phyloP scores from a whole-genome alignment of 208 protist species.

The Leishmania braziliensis region DNA sequence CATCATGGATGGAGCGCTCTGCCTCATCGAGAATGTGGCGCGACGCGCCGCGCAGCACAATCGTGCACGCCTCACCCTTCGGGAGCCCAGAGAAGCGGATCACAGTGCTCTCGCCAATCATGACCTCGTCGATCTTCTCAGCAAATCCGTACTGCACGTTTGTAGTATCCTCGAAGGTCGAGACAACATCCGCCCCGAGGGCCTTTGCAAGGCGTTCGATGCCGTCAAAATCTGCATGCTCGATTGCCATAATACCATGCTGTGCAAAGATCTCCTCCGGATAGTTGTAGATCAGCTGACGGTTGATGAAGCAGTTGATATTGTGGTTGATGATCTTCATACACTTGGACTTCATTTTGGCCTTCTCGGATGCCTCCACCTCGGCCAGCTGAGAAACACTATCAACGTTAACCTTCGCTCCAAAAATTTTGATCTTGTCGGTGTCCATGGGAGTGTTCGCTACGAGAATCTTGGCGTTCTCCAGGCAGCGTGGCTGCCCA shows the following conservation, averaged over 20 bases:
- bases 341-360: conserved; percentile 94
- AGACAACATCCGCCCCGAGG: conserved; percentile 98
- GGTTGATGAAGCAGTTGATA: conserved; percentile 99
- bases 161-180: conserved; percentile 98
- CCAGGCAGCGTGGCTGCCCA: conserved; percentile 96
- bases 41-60: conserved; percentile 99
- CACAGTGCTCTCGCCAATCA: conserved; percentile 98
- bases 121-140: conserved; percentile 98
- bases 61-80: conserved; percentile 97
- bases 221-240: conserved; percentile 99
- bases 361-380: conserved; percentile 99
- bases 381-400: conserved; percentile 95
- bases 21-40: conserved; percentile 99
- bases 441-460: conserved; percentile 99
- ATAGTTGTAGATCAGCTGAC: conserved; percentile 99
- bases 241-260: conserved; percentile 97
- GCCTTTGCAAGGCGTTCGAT: conserved; percentile 95
- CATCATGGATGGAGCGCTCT: conserved; percentile 99
- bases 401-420: conserved; percentile 95
- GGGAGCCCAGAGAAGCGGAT: conserved; percentile 97
- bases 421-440: conserved; percentile 99
- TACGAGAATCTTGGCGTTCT: conserved; percentile 99
- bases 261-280: conserved; percentile 99
- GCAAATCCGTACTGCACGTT: conserved; percentile 96
- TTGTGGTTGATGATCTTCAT: conserved; percentile 97